These are phyloP conservation scores for Coprinopsis sp. DNA, from an alignment of 768 basidiomycete genomes.

Conservation along the genomic window DNA sequence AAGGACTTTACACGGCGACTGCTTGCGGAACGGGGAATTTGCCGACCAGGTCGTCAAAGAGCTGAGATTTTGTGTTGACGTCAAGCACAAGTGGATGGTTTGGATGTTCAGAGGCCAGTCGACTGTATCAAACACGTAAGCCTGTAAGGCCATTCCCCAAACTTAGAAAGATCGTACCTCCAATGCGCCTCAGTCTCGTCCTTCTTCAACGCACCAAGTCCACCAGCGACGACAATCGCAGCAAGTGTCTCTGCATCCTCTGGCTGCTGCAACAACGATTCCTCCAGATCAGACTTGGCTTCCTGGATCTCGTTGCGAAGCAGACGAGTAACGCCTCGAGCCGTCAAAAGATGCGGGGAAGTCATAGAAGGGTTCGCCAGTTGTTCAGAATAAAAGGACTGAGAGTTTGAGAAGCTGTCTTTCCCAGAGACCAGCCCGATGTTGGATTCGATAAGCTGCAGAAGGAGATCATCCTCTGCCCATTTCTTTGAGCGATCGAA, in stretches of 20 bases:
- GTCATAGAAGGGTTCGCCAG: conserved; percentile 74
- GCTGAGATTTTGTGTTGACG: conserved; percentile 50
- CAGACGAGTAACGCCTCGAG: conserved; percentile 78
- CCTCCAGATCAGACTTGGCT: conserved; percentile 79
- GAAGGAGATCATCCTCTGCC: conserved; percentile 85
- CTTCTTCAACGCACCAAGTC: conserved; percentile 54
- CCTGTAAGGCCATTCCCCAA: not conserved
- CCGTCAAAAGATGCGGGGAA: conserved; percentile 68
- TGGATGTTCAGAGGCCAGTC: conserved; percentile 48
- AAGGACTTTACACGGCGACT: conserved; percentile 3
- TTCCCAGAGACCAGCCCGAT: conserved; percentile 73
- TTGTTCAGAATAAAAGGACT: conserved; percentile 78
- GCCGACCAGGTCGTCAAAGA: conserved; percentile 60
- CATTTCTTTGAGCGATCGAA: conserved; percentile 78
- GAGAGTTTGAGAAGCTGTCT: conserved; percentile 54
- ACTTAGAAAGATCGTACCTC: conserved; percentile 38
- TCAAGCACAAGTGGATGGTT: conserved; percentile 67
- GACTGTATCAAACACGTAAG: conserved; percentile 21
- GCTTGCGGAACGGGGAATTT: conserved; percentile 56
- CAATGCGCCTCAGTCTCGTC: conserved; percentile 63
- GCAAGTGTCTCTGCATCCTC: conserved; percentile 65
- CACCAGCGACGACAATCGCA: conserved; percentile 59
- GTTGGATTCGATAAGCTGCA: conserved; percentile 85
- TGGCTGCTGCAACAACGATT: conserved; percentile 57
- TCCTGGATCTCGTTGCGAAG: conserved; percentile 68